Conservation (phyloP, 176 grass and related monocot genomes). For the Olyra latifolia region DNA sequence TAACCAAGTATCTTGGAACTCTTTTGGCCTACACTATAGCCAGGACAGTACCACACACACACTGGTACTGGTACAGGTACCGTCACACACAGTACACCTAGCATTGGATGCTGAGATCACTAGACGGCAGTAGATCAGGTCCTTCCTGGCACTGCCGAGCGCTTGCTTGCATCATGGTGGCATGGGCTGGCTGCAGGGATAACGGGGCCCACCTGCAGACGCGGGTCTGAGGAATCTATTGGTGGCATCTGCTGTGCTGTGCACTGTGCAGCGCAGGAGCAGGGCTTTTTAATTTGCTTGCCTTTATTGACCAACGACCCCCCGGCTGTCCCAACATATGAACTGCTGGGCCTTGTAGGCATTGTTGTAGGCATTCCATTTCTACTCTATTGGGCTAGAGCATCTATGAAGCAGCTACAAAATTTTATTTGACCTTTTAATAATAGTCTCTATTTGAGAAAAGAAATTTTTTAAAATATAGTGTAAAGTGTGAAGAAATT, state of each 20-base stretch:
- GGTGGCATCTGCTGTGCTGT: background rate
- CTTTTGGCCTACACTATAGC: background rate
- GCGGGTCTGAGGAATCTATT: background rate
- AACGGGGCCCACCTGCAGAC: background rate
- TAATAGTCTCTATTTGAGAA: too few species aligned
- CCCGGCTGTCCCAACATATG: background rate
- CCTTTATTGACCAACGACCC: constrained; percentile 23
- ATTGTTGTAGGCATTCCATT: too few species aligned
- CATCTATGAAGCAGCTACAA: too few species aligned
- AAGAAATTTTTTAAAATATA: too few species aligned
- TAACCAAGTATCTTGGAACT: background rate
- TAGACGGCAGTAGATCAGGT: background rate
- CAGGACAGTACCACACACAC: background rate
- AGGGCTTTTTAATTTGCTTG: background rate
- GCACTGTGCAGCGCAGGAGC: background rate
- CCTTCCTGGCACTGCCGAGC: background rate
- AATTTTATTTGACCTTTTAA: too few species aligned
- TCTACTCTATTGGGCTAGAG: too few species aligned
- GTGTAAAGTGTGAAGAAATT: too few species aligned
- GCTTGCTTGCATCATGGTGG: background rate
- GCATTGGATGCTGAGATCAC: constrained; percentile 44
- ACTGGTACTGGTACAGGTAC: background rate
- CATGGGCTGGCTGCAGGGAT: background rate
- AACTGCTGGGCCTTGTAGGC: background rate
- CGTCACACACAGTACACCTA: background rate